Evolutionary conservation across 75 land plant genomes (phyloP), one percentile per base, ranked within the genome.

Genomic region (Picea glauca): DNA sequence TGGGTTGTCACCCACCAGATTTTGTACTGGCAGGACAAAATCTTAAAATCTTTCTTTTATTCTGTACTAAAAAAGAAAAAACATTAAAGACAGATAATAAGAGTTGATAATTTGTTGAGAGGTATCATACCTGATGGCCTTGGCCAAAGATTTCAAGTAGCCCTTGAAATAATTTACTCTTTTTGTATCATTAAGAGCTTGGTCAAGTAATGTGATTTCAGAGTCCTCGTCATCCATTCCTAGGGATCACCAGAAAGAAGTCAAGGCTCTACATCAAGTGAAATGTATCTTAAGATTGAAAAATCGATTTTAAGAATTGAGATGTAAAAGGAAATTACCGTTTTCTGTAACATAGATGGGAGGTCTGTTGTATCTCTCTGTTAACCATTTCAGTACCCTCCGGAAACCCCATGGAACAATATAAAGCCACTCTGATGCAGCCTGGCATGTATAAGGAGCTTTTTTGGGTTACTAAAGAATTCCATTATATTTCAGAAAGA

Each of bases 201-300:
- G 93, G 82, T 85, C 80, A 12, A 88, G 73, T 54, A 84, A 81
- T 54, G 78, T 58, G 23, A 82, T 66, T 56, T 78, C 84, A 82
- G 62, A 66, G 13, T 95, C 91, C 62, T 85, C 87, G 61, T 95
- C 93, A 81, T 95, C 98, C 98, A 95, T 91, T 32, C 98, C 98
- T 94, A 78, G 35, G 77, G 30, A 68, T 38, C 32, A 68, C 17
- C 68, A 68, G 68, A 30, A 38, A 32, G 38, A 21, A 8, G 40
- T 70, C n/a, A 54, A 70, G 11, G 23, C 62, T 13, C 57, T 60
- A 62, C 78, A 76, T 2, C 17, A 17, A 46, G 6, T 11, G n/a
- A 58, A 50, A 21, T 13, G 20, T 32, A 67, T n/a, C 54, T 8
- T 73, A 18, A 3, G 58, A 73, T 73, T 46, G 6, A 73, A 50